Base-by-base conservation (phyloP, 192 early-diverging fungal genomes). In the Mortierella hygrophila region DNA sequence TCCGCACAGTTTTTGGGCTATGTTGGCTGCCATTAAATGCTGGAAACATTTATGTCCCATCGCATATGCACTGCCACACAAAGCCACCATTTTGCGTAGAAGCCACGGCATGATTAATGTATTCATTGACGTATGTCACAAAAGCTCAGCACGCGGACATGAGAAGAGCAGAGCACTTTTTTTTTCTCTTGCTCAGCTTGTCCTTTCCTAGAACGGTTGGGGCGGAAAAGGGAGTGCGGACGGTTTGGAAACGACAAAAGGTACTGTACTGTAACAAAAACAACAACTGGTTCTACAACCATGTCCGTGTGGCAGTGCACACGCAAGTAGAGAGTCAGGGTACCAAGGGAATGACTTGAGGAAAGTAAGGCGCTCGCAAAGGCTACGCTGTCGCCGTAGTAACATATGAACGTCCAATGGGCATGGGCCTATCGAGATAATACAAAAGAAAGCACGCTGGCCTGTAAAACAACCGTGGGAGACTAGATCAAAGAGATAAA, bases 231-330 rank as follows among this genome's bases (percentile, higher is more conserved):
- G 55, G 23, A 26, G 60, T 26, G 1, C 29, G 23, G 16, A 49
- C 47, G 47, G 47, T 3, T 20, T 26, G 8, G 23, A 54, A n/a
- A 3, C 8, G 23, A 60, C 23, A 1, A 60, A 60, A 29, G 23
- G 55, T 55, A 21, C 20, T 21, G n/a, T 23, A 9, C 29, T 65
- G n/a, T 15, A 15, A 13, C 26, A 13, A 26, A 65, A 26, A 65
- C 60, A 11, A 32, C 18, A 21, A 5, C 29, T 23, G 11, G 13
- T 65, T 65, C n/a, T 29, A 65, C 11, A 32, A 29, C 60, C 60
- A 65, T 42, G 40, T n/a, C 70, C 70, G 16, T 71, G 70, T 71
- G 70, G 70, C 70, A 71, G 70, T 71, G 70, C 70, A 71, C 16
- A n/a, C 18, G 35, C 4, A 11, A 8, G 13, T 20, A 52, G 18